A percentile compares a stretch with the other conserved stretches of the same genome.
phyloP scores from a whole-genome alignment of 768 basidiomycete genomes.

The Hericium alpestre region DNA sequence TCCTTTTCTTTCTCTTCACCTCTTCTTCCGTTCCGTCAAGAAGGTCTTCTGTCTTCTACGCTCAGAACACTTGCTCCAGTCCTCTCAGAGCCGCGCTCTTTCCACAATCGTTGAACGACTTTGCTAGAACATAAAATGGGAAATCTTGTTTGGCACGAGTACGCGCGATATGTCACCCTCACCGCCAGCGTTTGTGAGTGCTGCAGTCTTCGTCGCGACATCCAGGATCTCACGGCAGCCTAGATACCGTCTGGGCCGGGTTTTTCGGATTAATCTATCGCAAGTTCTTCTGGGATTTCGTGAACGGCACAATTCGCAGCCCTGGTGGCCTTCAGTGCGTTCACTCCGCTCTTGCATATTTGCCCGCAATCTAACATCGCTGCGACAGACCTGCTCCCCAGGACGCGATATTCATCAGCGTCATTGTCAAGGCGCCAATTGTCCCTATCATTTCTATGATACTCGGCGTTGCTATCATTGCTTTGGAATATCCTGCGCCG shows the following conservation, averaged over 20 bases:
- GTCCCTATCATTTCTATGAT: slow-evolving; percentile 61
- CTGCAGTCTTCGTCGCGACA: neutral
- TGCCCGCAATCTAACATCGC: slow-evolving; percentile 31
- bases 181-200: slow-evolving; percentile 65
- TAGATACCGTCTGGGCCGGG: slow-evolving; percentile 72
- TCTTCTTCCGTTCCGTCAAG: slow-evolving; percentile 7
- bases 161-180: slow-evolving; percentile 58
- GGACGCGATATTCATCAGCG: slow-evolving; percentile 46
- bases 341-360: neutral
- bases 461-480: slow-evolving; percentile 46
- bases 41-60: slow-evolving; percentile 3
- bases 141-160: slow-evolving; percentile 72
- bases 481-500: slow-evolving; percentile 66
- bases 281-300: slow-evolving; percentile 96
- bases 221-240: slow-evolving; percentile 1
- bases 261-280: slow-evolving; percentile 77
- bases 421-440: slow-evolving; percentile 72
- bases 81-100: neutral
- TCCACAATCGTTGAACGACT: neutral
- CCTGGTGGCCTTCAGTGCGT: slow-evolving; percentile 76
- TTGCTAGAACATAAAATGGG: slow-evolving; percentile 42
- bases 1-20: neutral
- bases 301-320: slow-evolving; percentile 67
- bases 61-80: slow-evolving; percentile 4
- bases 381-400: slow-evolving; percentile 18